Percentiles rank a stretch among this genome's conserved stretches.
phyloP scores from a whole-genome alignment of 2,329 filamentous ascomycete species.

The Epichloe sylvatica region DNA sequence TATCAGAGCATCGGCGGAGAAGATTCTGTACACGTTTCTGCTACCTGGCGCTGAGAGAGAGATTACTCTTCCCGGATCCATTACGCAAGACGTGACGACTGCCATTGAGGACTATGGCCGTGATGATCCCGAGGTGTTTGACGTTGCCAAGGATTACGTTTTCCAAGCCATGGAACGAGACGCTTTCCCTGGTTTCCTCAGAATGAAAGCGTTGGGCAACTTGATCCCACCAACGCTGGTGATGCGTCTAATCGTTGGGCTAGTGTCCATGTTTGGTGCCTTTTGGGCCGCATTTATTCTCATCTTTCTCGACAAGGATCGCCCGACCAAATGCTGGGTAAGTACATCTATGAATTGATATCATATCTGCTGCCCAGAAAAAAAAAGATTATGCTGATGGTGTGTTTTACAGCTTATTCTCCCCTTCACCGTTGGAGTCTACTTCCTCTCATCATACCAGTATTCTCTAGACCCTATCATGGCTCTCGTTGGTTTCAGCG shows the following conservation, averaged over 20 bases:
- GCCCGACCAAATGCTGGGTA: constrained; percentile 73
- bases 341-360: constrained; percentile 18
- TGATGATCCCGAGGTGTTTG: constrained; percentile 94
- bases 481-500: constrained; percentile 77
- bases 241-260: constrained; percentile 68
- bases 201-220: constrained; percentile 91
- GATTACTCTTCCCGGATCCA: constrained; percentile 80
- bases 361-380: constrained; percentile 6
- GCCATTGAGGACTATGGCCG: constrained; percentile 82
- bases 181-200: constrained; percentile 92
- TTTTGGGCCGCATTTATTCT: constrained; percentile 92
- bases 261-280: constrained; percentile 70
- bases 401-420: constrained; percentile 45
- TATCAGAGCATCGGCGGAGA: constrained; percentile 85
- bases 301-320: constrained; percentile 72
- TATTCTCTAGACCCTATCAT: constrained; percentile 90
- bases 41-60: constrained; percentile 92
- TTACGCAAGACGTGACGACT: constrained; percentile 71
- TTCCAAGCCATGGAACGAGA: constrained; percentile 99
- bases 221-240: constrained; percentile 84
- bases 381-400: constrained; percentile 8
- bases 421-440: constrained; percentile 83
- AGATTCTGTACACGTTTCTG: constrained; percentile 96
- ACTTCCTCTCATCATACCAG: constrained; percentile 80
- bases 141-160: constrained; percentile 95